phyloP scores from a whole-genome alignment of 1,284 basidiomycete genomes.

The Cerioporus squamosus region DNA sequence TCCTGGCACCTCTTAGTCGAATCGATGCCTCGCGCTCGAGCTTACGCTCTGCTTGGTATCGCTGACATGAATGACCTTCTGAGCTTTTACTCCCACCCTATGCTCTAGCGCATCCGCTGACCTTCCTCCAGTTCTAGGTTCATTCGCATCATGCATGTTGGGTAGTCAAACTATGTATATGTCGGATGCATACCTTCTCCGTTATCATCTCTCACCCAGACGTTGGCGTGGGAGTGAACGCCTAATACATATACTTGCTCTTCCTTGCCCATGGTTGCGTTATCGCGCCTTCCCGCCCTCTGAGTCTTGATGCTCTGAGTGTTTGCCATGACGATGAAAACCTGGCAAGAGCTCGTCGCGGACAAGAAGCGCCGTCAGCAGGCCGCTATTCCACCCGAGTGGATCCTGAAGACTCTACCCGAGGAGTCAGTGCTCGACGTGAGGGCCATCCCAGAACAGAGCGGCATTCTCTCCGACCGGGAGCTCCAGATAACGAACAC shows the following conservation, averaged over 20 bases:
- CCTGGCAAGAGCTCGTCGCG: constrained; percentile 47
- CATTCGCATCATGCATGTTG: background rate
- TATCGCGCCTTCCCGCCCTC: background rate
- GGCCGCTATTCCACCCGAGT: constrained; percentile 51
- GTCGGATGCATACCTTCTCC: background rate
- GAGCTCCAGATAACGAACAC: constrained; percentile 58
- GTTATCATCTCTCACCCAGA: background rate
- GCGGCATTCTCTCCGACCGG: constrained; percentile 46
- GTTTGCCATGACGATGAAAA: background rate
- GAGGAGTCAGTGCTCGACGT: constrained; percentile 43
- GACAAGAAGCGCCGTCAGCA: constrained; percentile 48
- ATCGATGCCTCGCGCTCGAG: constrained; percentile 48
- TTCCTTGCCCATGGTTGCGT: background rate
- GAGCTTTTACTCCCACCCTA: constrained; percentile 42
- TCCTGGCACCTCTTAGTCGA: constrained; percentile 91
- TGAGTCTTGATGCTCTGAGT: background rate
- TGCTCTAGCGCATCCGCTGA: background rate
- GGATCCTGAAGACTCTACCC: constrained; percentile 43
- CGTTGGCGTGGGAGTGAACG: background rate
- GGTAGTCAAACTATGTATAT: background rate
- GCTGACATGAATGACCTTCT: constrained; percentile 85
- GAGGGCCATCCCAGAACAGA: constrained; percentile 43
- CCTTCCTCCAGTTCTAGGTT: background rate
- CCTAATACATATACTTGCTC: background rate
- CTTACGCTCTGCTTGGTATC: constrained; percentile 46